A percentile compares a stretch with the other conserved stretches of the same genome.
phyloP scores from a whole-genome alignment of 75 land plant species.

The Chamaecyparis obtusa region DNA sequence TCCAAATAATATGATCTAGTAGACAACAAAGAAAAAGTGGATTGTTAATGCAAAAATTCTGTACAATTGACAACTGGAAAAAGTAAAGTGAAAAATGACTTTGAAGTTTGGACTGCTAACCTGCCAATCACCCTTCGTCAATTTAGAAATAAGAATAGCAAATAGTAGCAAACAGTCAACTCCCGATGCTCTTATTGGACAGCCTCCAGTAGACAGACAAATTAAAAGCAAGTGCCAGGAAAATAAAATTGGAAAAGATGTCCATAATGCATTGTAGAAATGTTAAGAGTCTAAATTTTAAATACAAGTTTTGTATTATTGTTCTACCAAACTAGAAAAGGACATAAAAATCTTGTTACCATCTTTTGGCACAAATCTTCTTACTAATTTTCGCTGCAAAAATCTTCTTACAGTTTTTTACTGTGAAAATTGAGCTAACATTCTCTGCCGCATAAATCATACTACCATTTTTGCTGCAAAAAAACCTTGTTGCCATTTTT shows the following conservation, averaged over 20 bases:
- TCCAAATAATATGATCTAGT: not conserved
- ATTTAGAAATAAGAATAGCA: not conserved
- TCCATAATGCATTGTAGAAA: not conserved
- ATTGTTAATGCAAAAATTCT: not conserved
- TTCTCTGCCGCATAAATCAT: not conserved
- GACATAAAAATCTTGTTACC: not conserved
- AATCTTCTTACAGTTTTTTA: too few species aligned
- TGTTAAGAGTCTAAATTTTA: not conserved
- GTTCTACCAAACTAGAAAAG: not conserved
- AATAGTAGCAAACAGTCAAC: not conserved
- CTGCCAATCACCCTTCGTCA: not conserved
- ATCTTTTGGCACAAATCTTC: too few species aligned
- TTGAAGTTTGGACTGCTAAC: not conserved
- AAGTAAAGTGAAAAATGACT: not conserved
- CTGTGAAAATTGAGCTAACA: not conserved
- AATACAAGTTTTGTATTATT: not conserved
- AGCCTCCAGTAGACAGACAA: not conserved
- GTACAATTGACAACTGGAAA: not conserved
- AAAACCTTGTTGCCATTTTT: too few species aligned
- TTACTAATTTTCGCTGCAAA: too few species aligned
- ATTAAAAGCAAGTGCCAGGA: not conserved
- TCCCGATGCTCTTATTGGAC: not conserved
- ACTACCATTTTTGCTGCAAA: too few species aligned
- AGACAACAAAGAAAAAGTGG: not conserved
- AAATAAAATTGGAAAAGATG: not conserved